These are phyloP conservation scores for Saturnispora halmiae DNA, from an alignment of 805 yeast genomes.

Conservation along the genomic window DNA sequence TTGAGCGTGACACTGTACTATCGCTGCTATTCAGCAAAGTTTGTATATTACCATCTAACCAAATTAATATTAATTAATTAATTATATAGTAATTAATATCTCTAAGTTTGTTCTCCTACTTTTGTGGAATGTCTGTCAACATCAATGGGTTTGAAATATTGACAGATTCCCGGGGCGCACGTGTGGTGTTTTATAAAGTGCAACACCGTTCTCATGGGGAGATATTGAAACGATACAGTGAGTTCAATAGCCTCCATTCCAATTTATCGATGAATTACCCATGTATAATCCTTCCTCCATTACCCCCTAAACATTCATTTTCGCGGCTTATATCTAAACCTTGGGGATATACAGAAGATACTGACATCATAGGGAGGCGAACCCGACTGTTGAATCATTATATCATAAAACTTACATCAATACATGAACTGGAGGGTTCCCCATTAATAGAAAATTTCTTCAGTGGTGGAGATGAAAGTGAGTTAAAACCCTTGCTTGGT, in stretches of 20 bases:
- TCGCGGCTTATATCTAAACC: constrained; percentile 28
- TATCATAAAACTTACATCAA: constrained; percentile 31
- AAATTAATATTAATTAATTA: not conserved
- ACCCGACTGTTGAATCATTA: constrained; percentile 38
- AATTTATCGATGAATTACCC: constrained; percentile 68
- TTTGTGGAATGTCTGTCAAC: not conserved
- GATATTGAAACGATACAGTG: constrained; percentile 73
- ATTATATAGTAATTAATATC: no score
- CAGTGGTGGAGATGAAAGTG: constrained; percentile 30
- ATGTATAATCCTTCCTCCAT: constrained; percentile 84
- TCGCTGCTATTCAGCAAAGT: no score
- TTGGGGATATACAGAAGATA: constrained; percentile 26
- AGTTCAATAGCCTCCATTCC: constrained; percentile 74
- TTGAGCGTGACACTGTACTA: no score
- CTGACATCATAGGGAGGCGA: constrained; percentile 37
- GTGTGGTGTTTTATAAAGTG: constrained; percentile 27
- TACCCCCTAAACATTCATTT: constrained; percentile 75
- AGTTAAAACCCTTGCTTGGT: constrained; percentile 35
- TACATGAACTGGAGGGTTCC: constrained; percentile 30
- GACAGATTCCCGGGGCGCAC: constrained; percentile 23
- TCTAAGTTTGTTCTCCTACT: no score
- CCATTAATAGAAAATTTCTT: constrained; percentile 37
- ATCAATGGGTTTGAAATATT: constrained; percentile 19
- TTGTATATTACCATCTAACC: not conserved
- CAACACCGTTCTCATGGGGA: constrained; percentile 12